Conservation (phyloP, 2,329 filamentous ascomycete species). For the Chalara sp. region DNA sequence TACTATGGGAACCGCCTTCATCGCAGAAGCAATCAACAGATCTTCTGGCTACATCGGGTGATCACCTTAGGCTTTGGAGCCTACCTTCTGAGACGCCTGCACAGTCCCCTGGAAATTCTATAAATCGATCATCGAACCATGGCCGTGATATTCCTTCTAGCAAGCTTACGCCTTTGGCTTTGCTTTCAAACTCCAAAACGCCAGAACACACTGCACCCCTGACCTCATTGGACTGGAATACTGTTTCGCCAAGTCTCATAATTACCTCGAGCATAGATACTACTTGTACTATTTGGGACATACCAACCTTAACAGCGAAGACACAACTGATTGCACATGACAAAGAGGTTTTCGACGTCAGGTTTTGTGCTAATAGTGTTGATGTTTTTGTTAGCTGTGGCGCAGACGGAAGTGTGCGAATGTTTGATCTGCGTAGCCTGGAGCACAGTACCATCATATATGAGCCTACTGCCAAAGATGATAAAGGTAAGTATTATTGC, state of each 20-base stretch:
- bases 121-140: constrained; percentile 56
- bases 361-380: constrained; percentile 97
- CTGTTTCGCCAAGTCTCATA: constrained; percentile 90
- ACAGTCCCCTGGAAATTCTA: constrained; percentile 54
- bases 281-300: constrained; percentile 99
- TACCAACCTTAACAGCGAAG: constrained; percentile 93
- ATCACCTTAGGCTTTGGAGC: constrained; percentile 91
- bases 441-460: constrained; percentile 99
- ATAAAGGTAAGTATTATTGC: constrained; percentile 47
- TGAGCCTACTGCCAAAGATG: constrained; percentile 85
- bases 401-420: constrained; percentile 93
- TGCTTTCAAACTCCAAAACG: constrained; percentile 96
- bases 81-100: constrained; percentile 63
- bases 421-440: constrained; percentile 95
- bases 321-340: constrained; percentile 98
- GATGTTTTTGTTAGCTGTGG: constrained; percentile 98
- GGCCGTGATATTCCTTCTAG: constrained; percentile 51
- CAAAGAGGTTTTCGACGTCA: constrained; percentile 97
- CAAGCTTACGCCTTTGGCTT: constrained; percentile 86
- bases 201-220: constrained; percentile 96
- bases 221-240: constrained; percentile 97
- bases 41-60: constrained; percentile 87
- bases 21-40: constrained; percentile 94
- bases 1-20: constrained; percentile 93
- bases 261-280: constrained; percentile 99